Conservation (phyloP, 148 eudicot species). For the Gaultheria prostrata region DNA sequence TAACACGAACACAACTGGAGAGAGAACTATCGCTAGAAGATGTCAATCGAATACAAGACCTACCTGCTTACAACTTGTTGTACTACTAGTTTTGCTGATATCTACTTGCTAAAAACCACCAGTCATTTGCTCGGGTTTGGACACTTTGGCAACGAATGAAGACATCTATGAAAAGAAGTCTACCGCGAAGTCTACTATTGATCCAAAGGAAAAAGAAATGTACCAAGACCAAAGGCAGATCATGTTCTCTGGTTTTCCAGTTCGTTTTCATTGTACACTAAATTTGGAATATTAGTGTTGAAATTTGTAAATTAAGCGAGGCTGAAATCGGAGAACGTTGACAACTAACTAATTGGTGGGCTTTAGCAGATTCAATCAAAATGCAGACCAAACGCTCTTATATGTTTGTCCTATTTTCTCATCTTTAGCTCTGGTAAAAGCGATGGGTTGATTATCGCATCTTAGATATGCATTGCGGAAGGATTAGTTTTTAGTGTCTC, state of each 20-base stretch:
- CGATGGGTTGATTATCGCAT: neutral
- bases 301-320: neutral
- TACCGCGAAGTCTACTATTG: neutral
- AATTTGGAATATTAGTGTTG: neutral
- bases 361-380: constrained; percentile 5
- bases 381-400: neutral
- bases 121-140: neutral
- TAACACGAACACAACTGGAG: constrained; percentile 73
- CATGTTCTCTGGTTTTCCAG: neutral
- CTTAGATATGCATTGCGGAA: neutral
- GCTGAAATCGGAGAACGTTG: neutral
- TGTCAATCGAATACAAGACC: constrained; percentile 55
- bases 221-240: neutral
- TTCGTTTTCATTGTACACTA: neutral
- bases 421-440: neutral
- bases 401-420: neutral
- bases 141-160: neutral
- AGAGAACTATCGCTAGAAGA: constrained; percentile 85
- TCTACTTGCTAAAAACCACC: neutral
- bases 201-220: neutral
- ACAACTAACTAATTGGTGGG: neutral
- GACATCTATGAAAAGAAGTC: constrained; percentile 2
- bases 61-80: constrained; percentile 85
- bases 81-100: constrained; percentile 34
- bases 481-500: neutral